Evolutionary conservation across 2,329 filamentous ascomycete species (phyloP).

Genomic region (Ophiostoma ulmi): DNA sequence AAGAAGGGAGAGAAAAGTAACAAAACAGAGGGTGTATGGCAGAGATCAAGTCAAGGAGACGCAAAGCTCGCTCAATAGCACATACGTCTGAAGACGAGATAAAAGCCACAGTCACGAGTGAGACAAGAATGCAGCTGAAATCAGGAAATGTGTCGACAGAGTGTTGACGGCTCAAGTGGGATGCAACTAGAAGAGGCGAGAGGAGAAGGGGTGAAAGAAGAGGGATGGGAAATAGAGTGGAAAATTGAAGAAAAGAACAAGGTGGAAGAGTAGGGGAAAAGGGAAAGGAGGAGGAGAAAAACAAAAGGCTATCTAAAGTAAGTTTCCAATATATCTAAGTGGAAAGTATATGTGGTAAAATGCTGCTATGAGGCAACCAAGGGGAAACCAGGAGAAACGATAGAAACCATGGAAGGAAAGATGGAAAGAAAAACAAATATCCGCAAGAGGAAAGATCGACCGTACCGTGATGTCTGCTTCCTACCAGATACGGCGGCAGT

Average conservation of each 20-base stretch:
- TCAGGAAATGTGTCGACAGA: not conserved
- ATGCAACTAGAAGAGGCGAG: not conserved
- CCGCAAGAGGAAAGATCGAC: constrained; percentile 23
- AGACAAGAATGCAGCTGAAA: not conserved
- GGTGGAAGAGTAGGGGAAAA: not conserved
- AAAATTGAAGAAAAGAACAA: not conserved
- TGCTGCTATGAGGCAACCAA: constrained; percentile 7
- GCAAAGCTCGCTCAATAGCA: not conserved
- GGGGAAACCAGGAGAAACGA: not conserved
- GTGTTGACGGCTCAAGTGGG: not conserved
- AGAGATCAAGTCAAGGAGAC: not conserved
- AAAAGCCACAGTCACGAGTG: not conserved
- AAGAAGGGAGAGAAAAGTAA: not conserved
- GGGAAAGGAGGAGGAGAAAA: not conserved
- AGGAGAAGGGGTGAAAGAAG: not conserved
- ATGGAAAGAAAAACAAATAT: not conserved
- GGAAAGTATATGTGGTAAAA: constrained; percentile 17
- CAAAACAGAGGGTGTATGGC: not conserved
- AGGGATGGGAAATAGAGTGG: not conserved
- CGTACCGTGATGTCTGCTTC: not conserved
- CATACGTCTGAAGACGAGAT: not conserved
- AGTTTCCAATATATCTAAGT: not conserved
- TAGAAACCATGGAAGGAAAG: not conserved
- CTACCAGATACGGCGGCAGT: constrained; percentile 14
- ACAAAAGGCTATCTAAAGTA: not conserved